Conservation (phyloP, 345 rosid genomes). For the Moricandia arvensis region DNA sequence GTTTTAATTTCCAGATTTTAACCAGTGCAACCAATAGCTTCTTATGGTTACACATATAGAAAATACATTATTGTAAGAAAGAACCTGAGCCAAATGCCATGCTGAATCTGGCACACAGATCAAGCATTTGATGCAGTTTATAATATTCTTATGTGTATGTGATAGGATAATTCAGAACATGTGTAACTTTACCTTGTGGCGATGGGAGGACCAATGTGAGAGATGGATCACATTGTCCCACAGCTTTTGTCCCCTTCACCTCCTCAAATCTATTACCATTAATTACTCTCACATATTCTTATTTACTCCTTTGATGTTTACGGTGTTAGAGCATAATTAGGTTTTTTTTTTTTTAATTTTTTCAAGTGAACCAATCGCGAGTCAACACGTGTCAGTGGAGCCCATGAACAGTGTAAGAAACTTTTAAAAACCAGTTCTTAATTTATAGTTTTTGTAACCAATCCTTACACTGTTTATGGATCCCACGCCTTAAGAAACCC, state of each 20-base stretch:
- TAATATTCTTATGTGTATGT: conserved; percentile 1
- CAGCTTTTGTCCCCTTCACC: conserved; percentile 33
- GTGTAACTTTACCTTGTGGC: conserved; percentile 2
- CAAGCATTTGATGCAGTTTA: conserved; percentile 16
- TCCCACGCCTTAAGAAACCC: too few species aligned
- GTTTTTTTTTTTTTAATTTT: too few species aligned
- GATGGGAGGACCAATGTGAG: conserved; percentile 21
- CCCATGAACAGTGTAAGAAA: too few species aligned
- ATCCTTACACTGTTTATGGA: too few species aligned
- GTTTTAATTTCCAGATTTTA: not conserved
- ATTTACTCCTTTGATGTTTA: not conserved
- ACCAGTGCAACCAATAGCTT: not conserved
- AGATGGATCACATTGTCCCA: conserved; percentile 31
- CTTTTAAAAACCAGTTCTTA: too few species aligned
- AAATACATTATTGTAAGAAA: not conserved
- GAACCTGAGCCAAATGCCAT: conserved; percentile 2
- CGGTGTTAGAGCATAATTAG: too few species aligned
- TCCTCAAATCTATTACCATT: not conserved
- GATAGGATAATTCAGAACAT: conserved; percentile 21
- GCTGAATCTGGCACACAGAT: conserved; percentile 25
- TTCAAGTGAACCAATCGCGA: too few species aligned
- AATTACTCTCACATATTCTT: not conserved
- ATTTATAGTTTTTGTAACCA: too few species aligned
- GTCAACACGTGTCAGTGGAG: too few species aligned
- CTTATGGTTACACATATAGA: not conserved